These are phyloP conservation scores for Margaritispora aquatica DNA, from an alignment of 495 filamentous ascomycete genomes.

Conservation along the genomic window DNA sequence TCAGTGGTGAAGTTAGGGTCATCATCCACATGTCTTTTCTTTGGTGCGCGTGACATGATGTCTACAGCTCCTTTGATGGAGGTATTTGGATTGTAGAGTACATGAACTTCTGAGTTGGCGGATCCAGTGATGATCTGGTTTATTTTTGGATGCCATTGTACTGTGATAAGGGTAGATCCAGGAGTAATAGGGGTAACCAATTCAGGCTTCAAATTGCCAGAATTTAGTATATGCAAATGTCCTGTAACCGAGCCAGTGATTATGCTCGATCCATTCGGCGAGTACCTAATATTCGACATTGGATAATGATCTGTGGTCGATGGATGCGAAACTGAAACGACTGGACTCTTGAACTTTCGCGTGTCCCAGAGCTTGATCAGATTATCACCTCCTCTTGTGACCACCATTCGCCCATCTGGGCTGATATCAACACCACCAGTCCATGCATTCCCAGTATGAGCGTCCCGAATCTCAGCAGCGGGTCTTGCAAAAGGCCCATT, in stretches of 20 bases:
- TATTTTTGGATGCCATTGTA: constrained; percentile 87
- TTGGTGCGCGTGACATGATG: constrained; percentile 89
- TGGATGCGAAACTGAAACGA: constrained; percentile 69
- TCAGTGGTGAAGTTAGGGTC: constrained; percentile 81
- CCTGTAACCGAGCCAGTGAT: constrained; percentile 85
- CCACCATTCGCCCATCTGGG: constrained; percentile 78
- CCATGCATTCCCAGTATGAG: constrained; percentile 81
- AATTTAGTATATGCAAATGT: constrained; percentile 87
- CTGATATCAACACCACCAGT: constrained; percentile 92
- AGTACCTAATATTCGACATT: constrained; percentile 82
- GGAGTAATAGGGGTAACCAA: constrained; percentile 82
- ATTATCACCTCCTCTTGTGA: constrained; percentile 86
- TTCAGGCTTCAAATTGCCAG: constrained; percentile 78
- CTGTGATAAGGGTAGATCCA: constrained; percentile 71
- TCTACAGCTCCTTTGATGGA: constrained; percentile 78
- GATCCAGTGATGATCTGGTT: constrained; percentile 96
- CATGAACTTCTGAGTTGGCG: constrained; percentile 78
- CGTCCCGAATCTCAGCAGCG: constrained; percentile 76
- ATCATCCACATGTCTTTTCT: constrained; percentile 91
- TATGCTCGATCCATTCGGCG: constrained; percentile 71
- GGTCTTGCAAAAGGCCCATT: constrained; percentile 84
- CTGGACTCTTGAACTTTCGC: constrained; percentile 85
- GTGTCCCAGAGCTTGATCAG: constrained; percentile 88
- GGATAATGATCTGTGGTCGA: constrained; percentile 81
- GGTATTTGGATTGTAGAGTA: constrained; percentile 81